Base-by-base conservation (phyloP, 352 stramenopile genomes). In the Phytophthora tentaculata region DNA sequence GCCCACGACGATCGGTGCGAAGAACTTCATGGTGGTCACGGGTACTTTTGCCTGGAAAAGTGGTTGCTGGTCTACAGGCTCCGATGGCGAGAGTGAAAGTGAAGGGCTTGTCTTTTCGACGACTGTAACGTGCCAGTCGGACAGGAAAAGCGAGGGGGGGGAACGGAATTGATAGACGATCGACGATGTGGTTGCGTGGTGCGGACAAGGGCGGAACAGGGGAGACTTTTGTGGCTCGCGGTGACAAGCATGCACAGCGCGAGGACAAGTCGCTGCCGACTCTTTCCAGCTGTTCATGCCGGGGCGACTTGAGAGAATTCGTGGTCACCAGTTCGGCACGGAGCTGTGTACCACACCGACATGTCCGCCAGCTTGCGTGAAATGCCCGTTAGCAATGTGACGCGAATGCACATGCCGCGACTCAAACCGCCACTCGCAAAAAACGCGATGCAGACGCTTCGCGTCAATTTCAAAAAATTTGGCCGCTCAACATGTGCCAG, bases 11-110 rank as follows among this genome's bases (percentile, higher is more conserved):
- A 82, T 64, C 37, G 56, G 73, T 7, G 69, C 35, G 28, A 76
- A 67, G 32, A 66, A 68, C 67, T 86, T 88, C 73, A 84, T 84
- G 76, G 47, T 48, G 73, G 54, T 55, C 45, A 41, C 24, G 35
- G 62, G 51, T 73, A 69, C 39, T 77, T 64, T 67, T 64, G 44
- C 58, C 59, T 73, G 41, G 65, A 73, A 73, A 73, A 73, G 65
- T 73, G 14, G 56, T 24, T 28, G 44, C n/a, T 60, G 43, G 45
- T 37, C 28, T 58, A 55, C 32, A 48, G n/a, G n/a, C 43, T 71
- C 63, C 51, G 64, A 53, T 37, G 55, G 61, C 39, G 61, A 74
- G 67, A 74, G 56, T 67, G 55, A 71, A 63, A 74, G 61, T 74
- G 61, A 71, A 45, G 2, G 23, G 48, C 22, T 37, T 63, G 61